Base-by-base conservation (phyloP, 495 filamentous ascomycete genomes). In the Pseudevernia furfuracea region DNA sequence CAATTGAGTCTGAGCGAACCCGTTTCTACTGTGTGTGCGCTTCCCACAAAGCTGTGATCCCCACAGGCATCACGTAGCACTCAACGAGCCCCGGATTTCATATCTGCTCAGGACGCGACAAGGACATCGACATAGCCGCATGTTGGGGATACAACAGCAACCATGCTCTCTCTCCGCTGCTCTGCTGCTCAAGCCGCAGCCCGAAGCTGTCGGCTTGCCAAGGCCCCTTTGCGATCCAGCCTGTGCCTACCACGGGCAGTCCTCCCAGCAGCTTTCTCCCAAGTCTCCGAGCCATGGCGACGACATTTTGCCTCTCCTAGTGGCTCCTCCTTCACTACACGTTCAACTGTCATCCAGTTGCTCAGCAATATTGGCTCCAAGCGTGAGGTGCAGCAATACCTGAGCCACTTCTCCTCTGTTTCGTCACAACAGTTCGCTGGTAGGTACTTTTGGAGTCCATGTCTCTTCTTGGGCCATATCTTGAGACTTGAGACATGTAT, bases 351-450 rank as follows among this genome's bases (percentile, higher is more conserved):
- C 48, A 87, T 97, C 66, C 92, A 96, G 77, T 80, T 97, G 64
- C 81, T 97, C 63, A 96, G 91, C 79, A 96, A 95, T 73, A 94
- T 97, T 70, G 92, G 91, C 53, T 96, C 92, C 58, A 97, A 96
- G 83, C 83, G 94, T 60, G 94, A 98, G 78, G 92, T 96, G 46
- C 90, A 97, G 80, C 95, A 97, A 73, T 97, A 98, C 78, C 87
- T 97, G 60, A 95, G 93, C 58, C 92, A 97, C 73, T 98, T 98
- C 81, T 94, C 88, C 62, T 96, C 92, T 41, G 94, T 97, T 57
- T 95, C 93, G 30, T 96, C 90, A 7, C 93, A 97, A 80, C 91
- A 96, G 72, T 98, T 98, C 75, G 94, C 49, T 32, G 49, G 49
- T 53, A 53, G 25, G 49, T 53, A 17, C 5, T 14, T 32, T 10